Base-by-base conservation (phyloP, 140 eudicot species). In the Flaveria floridana region DNA sequence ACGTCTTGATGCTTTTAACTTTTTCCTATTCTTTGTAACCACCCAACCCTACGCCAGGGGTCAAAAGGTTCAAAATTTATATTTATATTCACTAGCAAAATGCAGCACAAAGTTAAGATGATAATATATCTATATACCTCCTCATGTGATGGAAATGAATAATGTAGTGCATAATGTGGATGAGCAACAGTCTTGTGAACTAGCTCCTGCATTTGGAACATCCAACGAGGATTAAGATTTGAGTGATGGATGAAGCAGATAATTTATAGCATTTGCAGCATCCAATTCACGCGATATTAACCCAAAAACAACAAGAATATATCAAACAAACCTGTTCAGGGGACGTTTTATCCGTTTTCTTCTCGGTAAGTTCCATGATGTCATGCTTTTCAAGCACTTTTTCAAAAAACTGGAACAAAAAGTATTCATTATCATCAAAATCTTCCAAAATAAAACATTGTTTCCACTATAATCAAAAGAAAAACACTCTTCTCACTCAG, bases 131-230 rank as follows among this genome's bases (percentile, higher is more conserved):
- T 59, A 48, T 78, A 11, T 56, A 91, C 99, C 99, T 91, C 95
- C 58, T 95, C 92, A 42, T 91, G 82, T 16, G 96, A 87, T 41
- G 99, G 99, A 81, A 95, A 86, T 39, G 87, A 76, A 75, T 88
- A 95, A 41, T 79, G 82, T 47, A 68, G 48, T 19, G 92, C 88
- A 65, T 95, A 95, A 18, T 68, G 90, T 75, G 90, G 97, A 75
- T 95, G 99, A 80, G 83, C 95, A 57, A 87, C 64, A n/a, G 99
- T 95, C 86, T 88, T 72, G 68, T 89, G 87, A 15, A 95, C 89
- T 79, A 95, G 81, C 82, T 69, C 89, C 99, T 94, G 95, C 88
- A 85, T 39, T 68, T 74, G 71, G 80, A 86, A 84, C 47, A 82
- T 68, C 70, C 56, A 71, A 68, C 52, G 56, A 25, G 23, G 14